Conservation (phyloP, 805 yeast species). For the Candida oleophila region DNA sequence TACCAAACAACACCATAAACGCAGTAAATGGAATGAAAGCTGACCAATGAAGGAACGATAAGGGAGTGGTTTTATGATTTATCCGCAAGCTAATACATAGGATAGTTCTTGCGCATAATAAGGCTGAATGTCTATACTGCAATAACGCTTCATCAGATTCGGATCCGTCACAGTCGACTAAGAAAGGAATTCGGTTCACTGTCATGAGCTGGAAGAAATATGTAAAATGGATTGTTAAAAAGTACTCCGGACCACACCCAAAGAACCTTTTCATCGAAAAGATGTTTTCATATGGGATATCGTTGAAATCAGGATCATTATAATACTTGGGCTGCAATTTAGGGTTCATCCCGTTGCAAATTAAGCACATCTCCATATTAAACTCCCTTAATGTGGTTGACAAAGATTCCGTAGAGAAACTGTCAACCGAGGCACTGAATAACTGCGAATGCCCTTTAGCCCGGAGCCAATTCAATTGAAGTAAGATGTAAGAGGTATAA, state of each 20-base stretch:
- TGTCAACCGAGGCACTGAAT: conserved; percentile 29
- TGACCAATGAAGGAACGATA: conserved; percentile 31
- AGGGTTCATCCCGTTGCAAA: conserved; percentile 18
- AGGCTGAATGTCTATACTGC: conserved; percentile 27
- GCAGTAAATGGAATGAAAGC: conserved; percentile 33
- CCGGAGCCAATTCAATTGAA: conserved; percentile 25
- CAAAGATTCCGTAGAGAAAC: conserved; percentile 18
- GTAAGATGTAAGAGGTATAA: conserved; percentile 5
- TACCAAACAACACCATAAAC: conserved; percentile 24
- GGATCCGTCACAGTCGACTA: conserved; percentile 12
- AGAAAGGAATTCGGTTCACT: conserved; percentile 33
- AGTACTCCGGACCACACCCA: conserved; percentile 11
- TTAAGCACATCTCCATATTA: conserved; percentile 27
- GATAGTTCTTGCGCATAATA: conserved; percentile 39
- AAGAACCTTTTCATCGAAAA: background rate
- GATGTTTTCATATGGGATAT: background rate
- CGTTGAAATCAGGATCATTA: conserved; percentile 30
- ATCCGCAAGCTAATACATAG: conserved; percentile 23
- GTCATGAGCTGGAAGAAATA: conserved; percentile 37
- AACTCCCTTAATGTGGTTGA: conserved; percentile 20
- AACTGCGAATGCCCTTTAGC: conserved; percentile 27
- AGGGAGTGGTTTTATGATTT: conserved; percentile 16
- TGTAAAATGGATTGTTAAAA: conserved; percentile 25
- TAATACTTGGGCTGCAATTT: conserved; percentile 28
- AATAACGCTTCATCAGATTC: conserved; percentile 8